These are phyloP conservation scores for Coemansia sp. DNA, from an alignment of 192 early-diverging fungal genomes.

Conservation along the genomic window DNA sequence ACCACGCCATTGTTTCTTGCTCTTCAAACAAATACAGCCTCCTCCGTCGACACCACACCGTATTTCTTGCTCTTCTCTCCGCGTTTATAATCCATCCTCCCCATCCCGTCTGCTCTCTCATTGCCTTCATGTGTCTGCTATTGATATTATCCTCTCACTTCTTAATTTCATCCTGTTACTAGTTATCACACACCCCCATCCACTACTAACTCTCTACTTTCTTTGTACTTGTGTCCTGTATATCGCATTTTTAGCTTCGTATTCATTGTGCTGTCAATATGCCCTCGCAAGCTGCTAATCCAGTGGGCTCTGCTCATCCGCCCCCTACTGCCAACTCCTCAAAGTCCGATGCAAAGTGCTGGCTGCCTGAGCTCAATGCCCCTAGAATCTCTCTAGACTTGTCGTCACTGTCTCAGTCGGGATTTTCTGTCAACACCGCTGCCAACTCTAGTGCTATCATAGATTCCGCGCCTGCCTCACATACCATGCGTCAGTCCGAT, in stretches of 20 bases:
- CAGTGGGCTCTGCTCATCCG: background rate
- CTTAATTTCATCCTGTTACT: background rate
- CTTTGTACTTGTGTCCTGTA: slow-evolving; percentile 1
- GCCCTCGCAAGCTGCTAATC: slow-evolving; percentile 24
- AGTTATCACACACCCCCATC: background rate
- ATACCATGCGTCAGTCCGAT: background rate
- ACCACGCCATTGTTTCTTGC: background rate
- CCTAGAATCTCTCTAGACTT: slow-evolving; percentile 30
- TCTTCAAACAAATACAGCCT: background rate
- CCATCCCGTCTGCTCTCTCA: background rate
- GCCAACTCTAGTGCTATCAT: background rate
- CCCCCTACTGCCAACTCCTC: slow-evolving; percentile 1
- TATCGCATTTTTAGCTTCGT: background rate
- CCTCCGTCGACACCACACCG: background rate
- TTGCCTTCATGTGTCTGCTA: background rate
- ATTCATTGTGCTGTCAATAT: slow-evolving; percentile 9
- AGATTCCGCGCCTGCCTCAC: background rate
- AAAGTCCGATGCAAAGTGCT: slow-evolving; percentile 13
- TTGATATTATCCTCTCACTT: background rate
- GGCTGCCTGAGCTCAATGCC: slow-evolving; percentile 47
- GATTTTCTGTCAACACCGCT: background rate
- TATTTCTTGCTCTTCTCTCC: background rate
- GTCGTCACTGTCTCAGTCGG: slow-evolving; percentile 7
- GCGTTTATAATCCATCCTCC: background rate
- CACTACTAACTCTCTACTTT: background rate